These are phyloP conservation scores for Noccaea bulbosa DNA, from an alignment of 345 rosid genomes.

Conservation along the genomic window DNA sequence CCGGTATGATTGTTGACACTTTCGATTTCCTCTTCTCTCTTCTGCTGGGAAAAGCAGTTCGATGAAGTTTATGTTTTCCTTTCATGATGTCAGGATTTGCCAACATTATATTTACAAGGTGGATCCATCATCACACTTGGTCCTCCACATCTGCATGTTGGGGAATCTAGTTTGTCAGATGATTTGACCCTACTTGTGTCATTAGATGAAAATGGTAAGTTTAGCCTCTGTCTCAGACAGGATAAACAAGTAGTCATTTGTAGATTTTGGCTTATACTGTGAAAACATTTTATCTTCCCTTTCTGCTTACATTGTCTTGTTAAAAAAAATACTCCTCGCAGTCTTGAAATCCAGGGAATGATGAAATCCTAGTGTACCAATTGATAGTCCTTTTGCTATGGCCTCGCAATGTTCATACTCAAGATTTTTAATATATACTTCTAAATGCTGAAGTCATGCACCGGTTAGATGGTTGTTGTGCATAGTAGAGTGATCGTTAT, in stretches of 20 bases:
- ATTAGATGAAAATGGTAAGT: conserved; percentile 79
- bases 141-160: conserved; percentile 71
- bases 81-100: conserved; percentile 69
- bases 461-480: not conserved
- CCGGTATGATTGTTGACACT: conserved; percentile 55
- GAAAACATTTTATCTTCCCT: not conserved
- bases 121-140: conserved; percentile 80
- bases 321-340: not conserved
- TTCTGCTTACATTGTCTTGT: not conserved
- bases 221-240: conserved; percentile 26
- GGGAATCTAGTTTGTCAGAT: conserved; percentile 63
- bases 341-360: not conserved
- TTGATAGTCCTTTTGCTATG: not conserved
- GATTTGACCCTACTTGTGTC: conserved; percentile 81
- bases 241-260: not conserved
- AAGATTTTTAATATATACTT: not conserved
- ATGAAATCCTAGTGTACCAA: not conserved
- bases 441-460: not conserved
- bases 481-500: not conserved
- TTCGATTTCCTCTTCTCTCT: not conserved
- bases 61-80: conserved; percentile 15
- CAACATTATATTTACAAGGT: conserved; percentile 79
- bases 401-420: not conserved
- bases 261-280: not conserved
- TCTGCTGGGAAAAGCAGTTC: conserved; percentile 3